Evolutionary conservation across 768 basidiomycete species (phyloP), one percentile per base, ranked within the genome.

Genomic region (Agrocybe praecox): DNA sequence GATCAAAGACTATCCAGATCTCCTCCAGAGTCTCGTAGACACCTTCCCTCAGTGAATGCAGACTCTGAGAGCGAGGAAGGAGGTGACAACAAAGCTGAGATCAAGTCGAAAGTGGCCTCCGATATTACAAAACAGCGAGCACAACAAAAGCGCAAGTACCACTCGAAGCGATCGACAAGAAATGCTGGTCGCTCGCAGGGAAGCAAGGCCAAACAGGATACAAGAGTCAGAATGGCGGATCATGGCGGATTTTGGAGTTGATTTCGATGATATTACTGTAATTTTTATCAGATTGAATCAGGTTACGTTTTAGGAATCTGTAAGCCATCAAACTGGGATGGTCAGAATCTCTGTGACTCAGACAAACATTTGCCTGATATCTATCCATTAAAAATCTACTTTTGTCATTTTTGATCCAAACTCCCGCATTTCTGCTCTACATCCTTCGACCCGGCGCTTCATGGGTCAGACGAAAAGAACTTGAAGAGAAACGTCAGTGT

Each of bases 121-220:
- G 86, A 93, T 62, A 72, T 92, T 18, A 71, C 78, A 2, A 87
- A 84, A 65, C 65, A 72, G 49, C 86, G 84, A 2, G 79, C 82
- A 18, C 82, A 82, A 56, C 81, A 90, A 63, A 81, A 89, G 65
- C 80, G 82, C 55, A 92, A 91, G 68, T 83, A 90, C 67, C 94
- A 96, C 74, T 85, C 90, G 1, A 91, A 88, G 71, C 83, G 86
- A 59, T 79, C 81, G 7, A 78, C 78, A 2, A 80, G 83, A 52
- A 78, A 84, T 53, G 83, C 79, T 24, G 90, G 90, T 22, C 77
- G 91, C 36, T 76, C 85, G 21, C 85, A 87, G 61, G 94, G 94
- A 19, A 93, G 90, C 68, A 96, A 96, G 69, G 87, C 87, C 53
- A 96, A 93, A 73, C 85, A 87, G 66, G 90, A 94, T 65, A 81